Base-by-base conservation (phyloP, 495 filamentous ascomycete species). In the Bombardia bombarda region DNA sequence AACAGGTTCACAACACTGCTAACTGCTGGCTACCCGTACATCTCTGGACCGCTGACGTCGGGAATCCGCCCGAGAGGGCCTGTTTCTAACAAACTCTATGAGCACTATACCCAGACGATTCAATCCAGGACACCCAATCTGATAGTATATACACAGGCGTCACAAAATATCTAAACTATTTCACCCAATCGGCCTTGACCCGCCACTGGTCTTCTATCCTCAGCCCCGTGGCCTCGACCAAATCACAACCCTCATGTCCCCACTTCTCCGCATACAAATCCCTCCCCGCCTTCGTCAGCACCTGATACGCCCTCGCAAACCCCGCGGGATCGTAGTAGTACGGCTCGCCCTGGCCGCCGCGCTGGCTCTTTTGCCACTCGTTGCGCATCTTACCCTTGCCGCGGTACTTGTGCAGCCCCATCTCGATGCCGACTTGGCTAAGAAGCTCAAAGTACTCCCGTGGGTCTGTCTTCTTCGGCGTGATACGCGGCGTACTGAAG, bases 271-370 rank as follows among this genome's bases (percentile, higher is more conserved):
- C 62, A 42, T 65, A 79, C 0, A 82, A 60, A 7, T 61, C 57
- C 39, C 66, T 56, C 1, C 77, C 78, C 19, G 68, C 60, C 31
- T 78, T 68, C 13, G 75, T 79, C 40, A 71, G 61, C 49, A 78
- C 63, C 8, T 60, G 48, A 17, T 79, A 58, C n/a, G 67, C 74
- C 24, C 62, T 62, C 12, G 74, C 69, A 41, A 81, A 73, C 2
- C 77, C 78, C 8, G 52, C 63, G 0, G 68, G 50, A 39, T 75
- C 66, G 40, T 79, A 64, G 51, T 80, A 78, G 35, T 70, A 83
- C 4, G 74, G 75, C 51, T 83, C 79, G 4, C 78, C 79, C 37
- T 71, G 48, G 0, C 78, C 79, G 17, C 79, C 79, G 9, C 53
- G 67, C 53, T 81, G 78, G 25, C 60, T 58, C 3, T 49, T 47